Evolutionary conservation across 371 early-diverging fungal species (phyloP).

Genomic region (Batkoa obscura): DNA sequence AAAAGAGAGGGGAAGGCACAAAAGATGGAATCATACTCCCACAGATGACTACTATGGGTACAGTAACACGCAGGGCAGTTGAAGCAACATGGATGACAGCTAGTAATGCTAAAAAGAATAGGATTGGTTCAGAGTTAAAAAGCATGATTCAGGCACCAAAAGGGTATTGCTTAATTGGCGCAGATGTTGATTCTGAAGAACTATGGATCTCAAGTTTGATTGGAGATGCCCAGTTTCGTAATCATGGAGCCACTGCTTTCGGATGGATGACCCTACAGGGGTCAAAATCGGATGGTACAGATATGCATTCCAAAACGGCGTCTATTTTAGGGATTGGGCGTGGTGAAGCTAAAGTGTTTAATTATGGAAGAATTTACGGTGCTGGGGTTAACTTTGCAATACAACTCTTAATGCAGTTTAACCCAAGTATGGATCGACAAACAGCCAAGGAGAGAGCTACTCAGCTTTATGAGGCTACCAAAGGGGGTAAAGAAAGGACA

Average conservation of each 20-base stretch:
- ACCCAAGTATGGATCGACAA: conserved; percentile 39
- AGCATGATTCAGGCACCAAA: conserved; percentile 63
- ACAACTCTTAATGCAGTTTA: conserved; percentile 59
- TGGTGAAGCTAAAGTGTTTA: conserved; percentile 87
- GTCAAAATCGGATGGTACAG: conserved; percentile 70
- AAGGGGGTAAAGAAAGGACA: conserved; percentile 34
- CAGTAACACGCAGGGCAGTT: conserved; percentile 86
- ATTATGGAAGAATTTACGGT: conserved; percentile 93
- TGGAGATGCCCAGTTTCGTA: conserved; percentile 85
- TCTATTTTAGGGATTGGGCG: conserved; percentile 69
- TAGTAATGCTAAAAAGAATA: conserved; percentile 72
- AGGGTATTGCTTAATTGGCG: conserved; percentile 78
- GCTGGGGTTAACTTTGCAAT: conserved; percentile 77
- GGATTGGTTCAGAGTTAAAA: conserved; percentile 91
- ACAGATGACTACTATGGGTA: conserved; percentile 83
- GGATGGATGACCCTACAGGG: conserved; percentile 98
- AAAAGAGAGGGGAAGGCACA: conserved; percentile 8
- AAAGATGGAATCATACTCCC: conserved; percentile 76
- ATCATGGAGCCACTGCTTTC: conserved; percentile 83
- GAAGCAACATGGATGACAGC: conserved; percentile 95
- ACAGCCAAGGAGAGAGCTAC: conserved; percentile 45
- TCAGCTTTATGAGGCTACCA: conserved; percentile 60
- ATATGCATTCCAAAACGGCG: conserved; percentile 87
- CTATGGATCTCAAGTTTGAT: conserved; percentile 91
- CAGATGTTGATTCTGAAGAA: conserved; percentile 95